Percentiles rank a stretch among this genome's conserved stretches.
phyloP scores from a whole-genome alignment of 2,329 filamentous ascomycete species.

The Biscogniauxia sp. region DNA sequence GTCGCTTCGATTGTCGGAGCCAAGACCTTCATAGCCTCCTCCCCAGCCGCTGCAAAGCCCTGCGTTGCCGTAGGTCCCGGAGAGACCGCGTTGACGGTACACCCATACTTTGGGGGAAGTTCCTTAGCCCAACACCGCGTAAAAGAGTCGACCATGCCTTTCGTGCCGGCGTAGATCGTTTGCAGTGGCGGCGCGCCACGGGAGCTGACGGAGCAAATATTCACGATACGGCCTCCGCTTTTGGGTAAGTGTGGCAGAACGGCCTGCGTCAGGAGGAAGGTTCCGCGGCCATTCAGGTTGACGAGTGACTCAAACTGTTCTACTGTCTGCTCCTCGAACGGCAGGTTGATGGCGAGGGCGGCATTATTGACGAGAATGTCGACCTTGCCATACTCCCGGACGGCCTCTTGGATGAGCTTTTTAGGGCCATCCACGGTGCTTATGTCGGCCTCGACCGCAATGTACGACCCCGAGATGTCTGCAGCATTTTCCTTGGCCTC shows the following conservation, averaged over 20 bases:
- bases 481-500: constrained; percentile 32
- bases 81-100: constrained; percentile 44
- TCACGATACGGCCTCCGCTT: not conserved
- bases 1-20: not conserved
- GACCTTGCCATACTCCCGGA: constrained; percentile 34
- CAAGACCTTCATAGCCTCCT: not conserved
- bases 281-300: constrained; percentile 41
- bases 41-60: not conserved
- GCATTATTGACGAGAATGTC: constrained; percentile 40
- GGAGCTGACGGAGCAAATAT: constrained; percentile 29
- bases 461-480: not conserved
- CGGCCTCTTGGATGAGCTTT: constrained; percentile 20
- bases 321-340: constrained; percentile 37
- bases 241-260: constrained; percentile 37
- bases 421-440: not conserved
- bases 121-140: constrained; percentile 44
- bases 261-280: constrained; percentile 41
- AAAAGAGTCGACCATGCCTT: constrained; percentile 48
- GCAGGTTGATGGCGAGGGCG: constrained; percentile 36
- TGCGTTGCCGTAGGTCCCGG: constrained; percentile 36
- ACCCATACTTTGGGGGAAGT: constrained; percentile 42
- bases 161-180: constrained; percentile 49
- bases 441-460: not conserved
- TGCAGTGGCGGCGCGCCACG: constrained; percentile 35
- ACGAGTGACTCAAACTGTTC: constrained; percentile 39